phyloP scores from a whole-genome alignment of 176 grass and related monocot genomes.

The Thinopyrum elongatum region DNA sequence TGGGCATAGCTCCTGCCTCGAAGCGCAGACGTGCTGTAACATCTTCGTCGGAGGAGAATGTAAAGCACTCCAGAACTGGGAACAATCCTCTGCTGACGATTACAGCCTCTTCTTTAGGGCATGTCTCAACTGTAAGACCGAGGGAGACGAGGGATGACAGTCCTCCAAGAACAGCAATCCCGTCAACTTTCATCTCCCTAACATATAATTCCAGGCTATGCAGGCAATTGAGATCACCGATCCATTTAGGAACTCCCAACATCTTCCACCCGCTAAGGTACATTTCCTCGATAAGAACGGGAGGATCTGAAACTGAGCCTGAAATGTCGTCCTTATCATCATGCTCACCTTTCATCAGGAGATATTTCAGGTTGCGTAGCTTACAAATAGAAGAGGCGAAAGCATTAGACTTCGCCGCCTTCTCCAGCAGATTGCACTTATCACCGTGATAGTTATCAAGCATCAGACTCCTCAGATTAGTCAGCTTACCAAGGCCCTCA shows the following conservation, averaged over 20 bases:
- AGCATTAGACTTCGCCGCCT: background rate
- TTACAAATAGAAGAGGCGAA: background rate
- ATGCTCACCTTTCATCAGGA: fast-evolving
- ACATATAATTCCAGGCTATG: background rate
- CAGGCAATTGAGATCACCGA: background rate
- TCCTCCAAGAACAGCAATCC: background rate
- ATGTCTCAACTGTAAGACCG: fast-evolving
- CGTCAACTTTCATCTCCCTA: background rate
- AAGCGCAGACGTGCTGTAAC: background rate
- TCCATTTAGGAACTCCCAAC: background rate
- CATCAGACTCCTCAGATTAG: background rate
- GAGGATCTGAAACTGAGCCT: background rate
- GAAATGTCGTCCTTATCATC: background rate
- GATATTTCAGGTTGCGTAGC: background rate
- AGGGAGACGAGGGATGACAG: background rate
- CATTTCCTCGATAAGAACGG: background rate
- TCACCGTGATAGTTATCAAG: fast-evolving
- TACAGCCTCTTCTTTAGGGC: background rate
- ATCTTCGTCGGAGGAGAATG: fast-evolving
- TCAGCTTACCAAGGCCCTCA: background rate
- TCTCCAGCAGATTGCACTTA: background rate
- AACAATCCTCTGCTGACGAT: background rate
- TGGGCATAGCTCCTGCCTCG: background rate
- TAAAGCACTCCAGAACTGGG: background rate
- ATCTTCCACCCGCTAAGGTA: background rate